Evolutionary conservation across 1,284 basidiomycete genomes (phyloP).

Genomic region (Sanguinoderma infundibulare): DNA sequence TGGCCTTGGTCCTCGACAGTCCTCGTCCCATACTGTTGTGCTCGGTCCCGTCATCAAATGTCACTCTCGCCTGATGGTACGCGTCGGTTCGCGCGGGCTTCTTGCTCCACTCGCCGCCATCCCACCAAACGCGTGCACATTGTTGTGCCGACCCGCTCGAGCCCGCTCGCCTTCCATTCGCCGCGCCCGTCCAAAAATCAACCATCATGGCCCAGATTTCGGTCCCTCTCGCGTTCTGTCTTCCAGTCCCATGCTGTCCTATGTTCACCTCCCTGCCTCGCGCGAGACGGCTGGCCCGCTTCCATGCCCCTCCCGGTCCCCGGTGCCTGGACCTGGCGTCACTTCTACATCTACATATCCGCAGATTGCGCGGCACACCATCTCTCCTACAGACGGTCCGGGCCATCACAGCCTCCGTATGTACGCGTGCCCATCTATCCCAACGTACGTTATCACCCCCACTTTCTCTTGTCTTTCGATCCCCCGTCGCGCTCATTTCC

Average conservation of each 20-base stretch:
- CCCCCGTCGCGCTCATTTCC: background rate
- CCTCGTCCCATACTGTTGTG: background rate
- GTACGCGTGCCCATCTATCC: background rate
- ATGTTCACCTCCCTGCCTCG: conserved; percentile 16
- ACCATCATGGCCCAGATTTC: background rate
- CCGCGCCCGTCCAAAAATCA: background rate
- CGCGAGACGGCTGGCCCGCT: background rate
- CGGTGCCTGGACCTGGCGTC: conserved; percentile 9
- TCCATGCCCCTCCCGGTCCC: background rate
- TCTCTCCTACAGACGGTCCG: background rate
- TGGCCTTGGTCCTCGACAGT: conserved; percentile 1
- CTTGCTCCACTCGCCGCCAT: conserved; percentile 1
- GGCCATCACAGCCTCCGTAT: background rate
- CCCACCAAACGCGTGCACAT: background rate
- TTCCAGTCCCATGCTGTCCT: conserved; percentile 46
- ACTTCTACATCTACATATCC: background rate
- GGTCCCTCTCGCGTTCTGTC: conserved; percentile 11
- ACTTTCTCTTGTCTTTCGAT: background rate
- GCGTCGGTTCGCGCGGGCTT: conserved; percentile 10
- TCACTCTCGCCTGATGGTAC: background rate
- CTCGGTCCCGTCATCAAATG: conserved; percentile 3
- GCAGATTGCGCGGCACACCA: background rate
- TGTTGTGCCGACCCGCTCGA: too few relatives aligned
- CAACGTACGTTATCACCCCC: background rate
- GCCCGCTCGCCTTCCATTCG: background rate